Conservation (phyloP, 305 asterid species). For the Andrographis paniculata region DNA sequence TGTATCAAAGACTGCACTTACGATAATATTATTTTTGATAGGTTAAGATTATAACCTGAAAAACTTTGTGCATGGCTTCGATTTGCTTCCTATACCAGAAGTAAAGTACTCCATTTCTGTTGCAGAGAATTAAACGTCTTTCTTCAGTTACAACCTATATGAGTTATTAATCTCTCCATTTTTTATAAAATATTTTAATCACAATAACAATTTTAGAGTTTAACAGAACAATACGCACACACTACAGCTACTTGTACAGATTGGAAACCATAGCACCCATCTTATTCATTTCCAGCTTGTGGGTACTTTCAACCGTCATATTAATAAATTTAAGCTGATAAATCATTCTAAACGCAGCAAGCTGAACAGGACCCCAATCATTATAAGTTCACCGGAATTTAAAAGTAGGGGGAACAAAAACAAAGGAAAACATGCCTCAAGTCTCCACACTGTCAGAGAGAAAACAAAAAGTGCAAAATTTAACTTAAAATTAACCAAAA, state of each 20-base stretch:
- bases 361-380: no score
- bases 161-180: slow-evolving; percentile 15
- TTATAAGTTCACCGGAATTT: no score
- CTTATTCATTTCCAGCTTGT: no score
- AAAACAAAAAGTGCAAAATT: background rate
- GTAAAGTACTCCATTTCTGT: slow-evolving; percentile 53
- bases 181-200: slow-evolving; percentile 6
- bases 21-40: slow-evolving; percentile 24
- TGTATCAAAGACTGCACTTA: slow-evolving; percentile 19
- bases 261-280: no score
- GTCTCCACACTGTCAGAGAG: background rate
- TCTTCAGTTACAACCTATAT: no score
- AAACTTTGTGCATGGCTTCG: slow-evolving; percentile 61
- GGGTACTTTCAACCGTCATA: no score
- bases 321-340: no score
- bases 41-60: slow-evolving; percentile 57
- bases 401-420: no score
- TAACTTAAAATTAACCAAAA: background rate
- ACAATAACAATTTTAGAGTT: background rate
- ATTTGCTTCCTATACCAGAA: slow-evolving; percentile 61
- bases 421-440: background rate
- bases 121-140: no score
- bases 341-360: no score
- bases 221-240: background rate
- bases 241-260: no score